These are phyloP conservation scores for Arabidopsis arenosa DNA, from an alignment of 345 rosid species.

Conservation along the genomic window DNA sequence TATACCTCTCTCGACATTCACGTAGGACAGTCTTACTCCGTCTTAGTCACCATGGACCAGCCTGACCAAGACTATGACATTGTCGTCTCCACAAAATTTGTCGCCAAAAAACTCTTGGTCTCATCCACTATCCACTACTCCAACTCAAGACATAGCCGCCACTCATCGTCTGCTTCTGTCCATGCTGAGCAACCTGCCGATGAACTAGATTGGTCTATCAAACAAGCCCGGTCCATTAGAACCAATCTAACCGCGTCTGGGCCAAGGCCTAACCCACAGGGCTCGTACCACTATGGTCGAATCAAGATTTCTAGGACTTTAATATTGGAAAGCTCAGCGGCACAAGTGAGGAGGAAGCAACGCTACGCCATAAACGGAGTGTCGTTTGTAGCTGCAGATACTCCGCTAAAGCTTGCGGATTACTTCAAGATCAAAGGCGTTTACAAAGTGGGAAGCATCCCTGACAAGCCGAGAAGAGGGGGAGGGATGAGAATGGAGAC, in stretches of 20 bases:
- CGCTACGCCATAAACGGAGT: conserved; percentile 82
- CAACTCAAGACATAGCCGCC: conserved; percentile 49
- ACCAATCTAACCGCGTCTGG: conserved; percentile 92
- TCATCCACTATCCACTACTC: conserved; percentile 68
- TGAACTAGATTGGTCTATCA: conserved; percentile 66
- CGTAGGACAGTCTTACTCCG: conserved; percentile 89
- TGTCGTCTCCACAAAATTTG: conserved; percentile 66
- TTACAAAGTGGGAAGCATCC: conserved; percentile 67
- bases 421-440: conserved; percentile 76
- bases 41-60: conserved; percentile 85
- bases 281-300: conserved; percentile 86
- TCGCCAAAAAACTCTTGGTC: conserved; percentile 49
- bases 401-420: conserved; percentile 88
- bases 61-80: conserved; percentile 64
- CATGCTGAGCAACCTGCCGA: conserved; percentile 43
- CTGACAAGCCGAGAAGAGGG: conserved; percentile 52
- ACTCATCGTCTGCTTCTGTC: conserved; percentile 53
- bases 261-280: conserved; percentile 97
- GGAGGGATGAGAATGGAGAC: conserved; percentile 59
- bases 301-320: conserved; percentile 66
- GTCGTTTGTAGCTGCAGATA: conserved; percentile 69
- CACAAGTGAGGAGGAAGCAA: conserved; percentile 63
- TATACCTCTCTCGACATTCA: conserved; percentile 76
- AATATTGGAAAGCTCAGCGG: conserved; percentile 68
- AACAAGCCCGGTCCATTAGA: conserved; percentile 87